A percentile compares a stretch with the other conserved stretches of the same genome.
Conservation (phyloP, 371 early-diverging fungal species). For the Dinochytrium kinnereticum region DNA sequence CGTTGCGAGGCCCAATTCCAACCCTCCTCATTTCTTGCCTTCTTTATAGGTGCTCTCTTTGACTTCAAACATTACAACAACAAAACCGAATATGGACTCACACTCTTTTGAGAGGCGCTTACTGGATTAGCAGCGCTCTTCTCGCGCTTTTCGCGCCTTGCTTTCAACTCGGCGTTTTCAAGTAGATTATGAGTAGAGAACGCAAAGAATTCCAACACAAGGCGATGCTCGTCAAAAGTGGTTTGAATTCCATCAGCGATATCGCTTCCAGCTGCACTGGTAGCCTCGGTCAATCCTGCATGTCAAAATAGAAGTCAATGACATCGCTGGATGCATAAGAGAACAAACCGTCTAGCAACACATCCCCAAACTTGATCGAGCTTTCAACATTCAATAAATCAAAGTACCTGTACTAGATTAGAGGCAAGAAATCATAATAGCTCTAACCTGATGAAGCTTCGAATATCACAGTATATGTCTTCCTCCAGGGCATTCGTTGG, state of each 20-base stretch:
- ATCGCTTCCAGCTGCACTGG: conserved; percentile 62
- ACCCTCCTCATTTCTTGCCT: conserved; percentile 25
- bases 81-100: not conserved
- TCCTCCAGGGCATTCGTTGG: conserved; percentile 13
- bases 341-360: conserved; percentile 65
- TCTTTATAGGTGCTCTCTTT: conserved; percentile 39
- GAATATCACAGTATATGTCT: conserved; percentile 63
- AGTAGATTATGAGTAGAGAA: conserved; percentile 78
- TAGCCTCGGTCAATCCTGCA: conserved; percentile 69
- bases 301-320: conserved; percentile 30
- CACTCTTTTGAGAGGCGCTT: conserved; percentile 6
- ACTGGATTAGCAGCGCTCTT: not conserved
- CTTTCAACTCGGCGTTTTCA: conserved; percentile 57
- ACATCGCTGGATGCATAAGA: conserved; percentile 20
- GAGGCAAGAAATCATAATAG: not conserved
- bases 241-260: conserved; percentile 69
- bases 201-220: conserved; percentile 73
- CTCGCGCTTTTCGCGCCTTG: conserved; percentile 38
- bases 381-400: conserved; percentile 30
- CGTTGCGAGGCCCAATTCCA: conserved; percentile 68
- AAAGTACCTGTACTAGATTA: conserved; percentile 41
- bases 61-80: conserved; percentile 37
- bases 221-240: conserved; percentile 66
- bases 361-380: conserved; percentile 56
- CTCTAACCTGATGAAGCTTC: conserved; percentile 74